Evolutionary conservation across 352 stramenopile species (phyloP).

Genomic region (Globisporangium sylvaticum): DNA sequence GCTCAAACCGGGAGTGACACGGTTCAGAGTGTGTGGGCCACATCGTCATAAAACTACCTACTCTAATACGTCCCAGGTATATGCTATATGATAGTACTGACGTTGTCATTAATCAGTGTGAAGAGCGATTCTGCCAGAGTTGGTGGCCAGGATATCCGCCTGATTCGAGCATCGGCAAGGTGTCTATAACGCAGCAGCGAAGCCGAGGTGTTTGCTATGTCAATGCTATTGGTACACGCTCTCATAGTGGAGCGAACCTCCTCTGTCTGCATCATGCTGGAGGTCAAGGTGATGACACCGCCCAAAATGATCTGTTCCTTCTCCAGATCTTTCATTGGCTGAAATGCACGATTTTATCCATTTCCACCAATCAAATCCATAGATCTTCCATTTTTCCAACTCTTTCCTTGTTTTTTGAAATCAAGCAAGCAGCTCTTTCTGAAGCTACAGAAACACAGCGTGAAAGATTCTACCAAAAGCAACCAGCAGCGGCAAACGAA

Average conservation of each 20-base stretch:
- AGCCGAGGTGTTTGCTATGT: neutral
- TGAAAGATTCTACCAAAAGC: conserved; percentile 1
- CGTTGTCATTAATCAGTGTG: neutral
- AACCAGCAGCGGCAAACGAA: neutral
- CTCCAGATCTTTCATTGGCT: neutral
- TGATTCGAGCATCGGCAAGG: neutral
- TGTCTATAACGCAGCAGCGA: neutral
- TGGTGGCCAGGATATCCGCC: neutral
- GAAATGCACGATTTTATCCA: neutral
- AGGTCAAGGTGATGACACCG: neutral
- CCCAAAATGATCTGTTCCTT: neutral
- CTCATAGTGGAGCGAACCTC: neutral
- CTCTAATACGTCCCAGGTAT: too few species aligned
- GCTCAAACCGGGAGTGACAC: neutral
- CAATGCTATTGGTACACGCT: neutral
- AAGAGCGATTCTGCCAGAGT: neutral
- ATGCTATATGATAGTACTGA: neutral
- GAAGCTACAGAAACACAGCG: neutral
- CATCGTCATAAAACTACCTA: neutral
- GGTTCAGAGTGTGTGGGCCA: conserved; percentile 1
- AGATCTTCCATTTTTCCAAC: neutral
- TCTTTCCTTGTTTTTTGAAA: conserved; percentile 1
- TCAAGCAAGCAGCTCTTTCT: neutral
- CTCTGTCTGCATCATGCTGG: neutral
- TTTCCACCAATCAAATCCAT: neutral